Base-by-base conservation (phyloP, 2,329 filamentous ascomycete genomes). In the Sclerotinia glacialis region DNA sequence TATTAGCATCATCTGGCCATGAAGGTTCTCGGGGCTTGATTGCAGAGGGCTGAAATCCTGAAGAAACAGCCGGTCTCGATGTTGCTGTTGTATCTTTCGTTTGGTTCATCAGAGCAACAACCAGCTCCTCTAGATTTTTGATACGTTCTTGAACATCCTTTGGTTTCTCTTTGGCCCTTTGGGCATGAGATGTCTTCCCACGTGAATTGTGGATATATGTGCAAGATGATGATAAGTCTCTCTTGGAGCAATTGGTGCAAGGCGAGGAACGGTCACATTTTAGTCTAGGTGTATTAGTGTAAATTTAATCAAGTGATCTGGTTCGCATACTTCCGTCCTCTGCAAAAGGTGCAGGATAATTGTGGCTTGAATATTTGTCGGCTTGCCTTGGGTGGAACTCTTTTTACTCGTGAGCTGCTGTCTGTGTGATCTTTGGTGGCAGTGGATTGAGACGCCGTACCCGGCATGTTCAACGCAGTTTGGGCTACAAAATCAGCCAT, bases 241-340 rank as follows among this genome's bases (percentile, higher is more conserved):
- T 83, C 69, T 83, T 84, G 49, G 78, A 72, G 71, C 83, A 86
- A 73, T 85, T 83, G 21, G 78, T 72, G 74, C 84, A 86, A 55
- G 84, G 84, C 49, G 78, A 73, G 5, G 75, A 74, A 49, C 84
- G 80, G 73, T 86, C 83, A 73, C 84, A 86, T 71, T 85, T 86
- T 46, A 75, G 62, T 69, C 72, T 75, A 26, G 12, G 42, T 52
- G 26, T 34, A 59, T 63, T 28, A 66, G 47, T 52, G 37, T 5
- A 26, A 31, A 40, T 16, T 54, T 28, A 28, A 46, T 34, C 9
- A 37, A 1, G 18, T 42, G 31, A 34, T 7, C 56, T 37, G 49
- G 16, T 18, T 28, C 31, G 65, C 70, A 59, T 65, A 74, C 72
- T 74, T 74, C 42, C 72, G 62, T 44, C 66, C 67, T 56, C 72